These are phyloP conservation scores for Pythium sp. DNA, from an alignment of 352 stramenopile genomes.

Conservation along the genomic window DNA sequence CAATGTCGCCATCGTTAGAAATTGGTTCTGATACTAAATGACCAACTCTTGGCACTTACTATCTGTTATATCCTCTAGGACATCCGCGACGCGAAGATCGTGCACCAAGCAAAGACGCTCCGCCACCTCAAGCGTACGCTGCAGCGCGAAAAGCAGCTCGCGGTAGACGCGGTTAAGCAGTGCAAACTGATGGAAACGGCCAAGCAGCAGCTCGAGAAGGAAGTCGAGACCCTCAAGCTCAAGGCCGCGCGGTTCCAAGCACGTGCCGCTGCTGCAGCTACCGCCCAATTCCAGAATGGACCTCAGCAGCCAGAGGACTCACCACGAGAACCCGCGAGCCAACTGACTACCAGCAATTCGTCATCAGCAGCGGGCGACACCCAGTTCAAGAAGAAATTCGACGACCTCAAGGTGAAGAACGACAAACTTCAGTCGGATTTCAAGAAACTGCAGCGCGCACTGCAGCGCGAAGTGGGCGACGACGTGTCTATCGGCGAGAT, in stretches of 20 bases:
- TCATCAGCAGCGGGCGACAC: slow-evolving; percentile 10
- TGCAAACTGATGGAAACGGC: slow-evolving; percentile 32
- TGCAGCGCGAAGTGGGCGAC: slow-evolving; percentile 65
- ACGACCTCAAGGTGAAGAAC: slow-evolving; percentile 63
- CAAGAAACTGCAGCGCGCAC: slow-evolving; percentile 67
- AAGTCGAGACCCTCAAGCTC: slow-evolving; percentile 62
- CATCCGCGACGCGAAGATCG: slow-evolving; percentile 70
- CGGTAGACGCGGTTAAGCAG: slow-evolving; percentile 35
- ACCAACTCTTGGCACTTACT: too few species aligned
- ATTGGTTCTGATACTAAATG: not conserved
- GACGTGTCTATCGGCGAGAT: slow-evolving; percentile 53
- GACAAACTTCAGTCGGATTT: slow-evolving; percentile 52
- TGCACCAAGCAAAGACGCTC: slow-evolving; percentile 72
- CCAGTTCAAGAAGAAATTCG: slow-evolving; percentile 43
- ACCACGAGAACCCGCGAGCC: not conserved
- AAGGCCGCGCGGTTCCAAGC: slow-evolving; percentile 55
- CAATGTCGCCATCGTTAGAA: not conserved
- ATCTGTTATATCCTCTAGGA: not conserved
- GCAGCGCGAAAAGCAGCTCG: slow-evolving; percentile 59
- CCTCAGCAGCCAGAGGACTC: not conserved
- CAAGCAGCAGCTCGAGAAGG: slow-evolving; percentile 42
- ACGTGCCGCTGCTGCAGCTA: slow-evolving; percentile 9
- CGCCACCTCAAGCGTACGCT: slow-evolving; percentile 52
- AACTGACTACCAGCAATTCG: not conserved
- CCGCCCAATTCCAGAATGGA: not conserved